Evolutionary conservation across 768 basidiomycete species (phyloP).

Genomic region (Boletus subcaerulescens): DNA sequence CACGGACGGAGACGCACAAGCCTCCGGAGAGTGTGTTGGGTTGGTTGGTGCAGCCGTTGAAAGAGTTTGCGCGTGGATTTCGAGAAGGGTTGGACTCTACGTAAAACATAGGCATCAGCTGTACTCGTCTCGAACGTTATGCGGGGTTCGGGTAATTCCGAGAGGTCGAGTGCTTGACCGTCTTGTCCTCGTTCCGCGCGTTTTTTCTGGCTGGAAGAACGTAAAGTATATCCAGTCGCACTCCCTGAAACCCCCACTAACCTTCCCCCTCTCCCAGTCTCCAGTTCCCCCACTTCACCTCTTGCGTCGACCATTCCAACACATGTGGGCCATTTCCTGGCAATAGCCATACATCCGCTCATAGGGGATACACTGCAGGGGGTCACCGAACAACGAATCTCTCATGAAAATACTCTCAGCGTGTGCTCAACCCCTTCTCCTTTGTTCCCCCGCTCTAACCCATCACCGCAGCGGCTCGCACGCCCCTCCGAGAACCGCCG

Average conservation of each 20-base stretch:
- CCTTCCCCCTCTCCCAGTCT: neutral
- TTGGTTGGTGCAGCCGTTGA: slow-evolving; percentile 62
- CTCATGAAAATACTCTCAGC: slow-evolving; percentile 20
- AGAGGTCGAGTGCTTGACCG: slow-evolving; percentile 9
- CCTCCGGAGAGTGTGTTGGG: slow-evolving; percentile 45
- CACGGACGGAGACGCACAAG: slow-evolving; percentile 46
- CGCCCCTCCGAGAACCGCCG: slow-evolving; percentile 35
- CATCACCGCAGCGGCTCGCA: slow-evolving; percentile 21
- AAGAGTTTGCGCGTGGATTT: slow-evolving; percentile 66
- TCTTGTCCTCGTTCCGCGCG: slow-evolving; percentile 14
- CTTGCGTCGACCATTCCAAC: neutral
- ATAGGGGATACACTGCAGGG: slow-evolving; percentile 25
- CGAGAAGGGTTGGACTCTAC: slow-evolving; percentile 49
- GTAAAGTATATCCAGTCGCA: slow-evolving; percentile 6
- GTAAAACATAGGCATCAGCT: neutral
- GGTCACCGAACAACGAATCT: slow-evolving; percentile 19
- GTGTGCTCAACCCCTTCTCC: slow-evolving; percentile 5
- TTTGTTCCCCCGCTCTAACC: slow-evolving; percentile 9
- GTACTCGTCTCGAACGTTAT: slow-evolving; percentile 1
- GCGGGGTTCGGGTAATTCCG: slow-evolving; percentile 30
- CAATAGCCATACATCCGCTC: slow-evolving; percentile 13
- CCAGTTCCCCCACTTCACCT: neutral
- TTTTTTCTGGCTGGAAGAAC: slow-evolving; percentile 19
- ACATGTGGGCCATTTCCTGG: slow-evolving; percentile 23
- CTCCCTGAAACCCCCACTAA: neutral